A percentile compares a stretch with the other conserved stretches of the same genome.
These are phyloP conservation scores for Kondoa malvinella DNA, from an alignment of 768 basidiomycete genomes.

Conservation along the genomic window DNA sequence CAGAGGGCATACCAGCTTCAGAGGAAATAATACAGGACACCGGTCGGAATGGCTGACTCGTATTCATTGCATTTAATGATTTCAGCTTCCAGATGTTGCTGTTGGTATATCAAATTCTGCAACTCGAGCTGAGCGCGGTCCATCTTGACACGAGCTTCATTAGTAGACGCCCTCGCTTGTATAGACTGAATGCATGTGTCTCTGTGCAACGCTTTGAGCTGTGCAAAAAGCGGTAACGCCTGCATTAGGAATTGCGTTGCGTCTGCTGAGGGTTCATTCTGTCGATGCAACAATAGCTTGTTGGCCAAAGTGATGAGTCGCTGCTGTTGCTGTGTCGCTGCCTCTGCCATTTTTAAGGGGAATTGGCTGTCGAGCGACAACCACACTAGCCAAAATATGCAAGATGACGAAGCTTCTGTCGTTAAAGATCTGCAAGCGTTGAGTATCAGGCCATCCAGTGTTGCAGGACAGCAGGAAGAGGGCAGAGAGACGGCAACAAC, in stretches of 20 bases:
- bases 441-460: no score
- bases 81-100: conserved; percentile 72
- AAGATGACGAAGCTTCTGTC: neutral
- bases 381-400: neutral
- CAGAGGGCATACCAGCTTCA: conserved; percentile 1
- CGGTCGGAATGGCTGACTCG: conserved; percentile 17
- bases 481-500: no score
- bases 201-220: conserved; percentile 62
- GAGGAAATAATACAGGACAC: neutral
- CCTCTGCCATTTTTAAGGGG: neutral
- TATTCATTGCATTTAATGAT: conserved; percentile 79
- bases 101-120: conserved; percentile 76
- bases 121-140: conserved; percentile 71
- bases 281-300: neutral
- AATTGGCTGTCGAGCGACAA: neutral
- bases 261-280: conserved; percentile 7
- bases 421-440: neutral
- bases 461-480: no score
- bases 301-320: neutral
- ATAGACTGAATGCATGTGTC: conserved; percentile 54
- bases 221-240: conserved; percentile 41
- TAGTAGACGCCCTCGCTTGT: conserved; percentile 47
- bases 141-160: conserved; percentile 67
- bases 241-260: conserved; percentile 8
- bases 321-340: neutral